These are phyloP conservation scores for Macadamia tetraphylla DNA, from an alignment of 164 flowering plant species.

Conservation along the genomic window DNA sequence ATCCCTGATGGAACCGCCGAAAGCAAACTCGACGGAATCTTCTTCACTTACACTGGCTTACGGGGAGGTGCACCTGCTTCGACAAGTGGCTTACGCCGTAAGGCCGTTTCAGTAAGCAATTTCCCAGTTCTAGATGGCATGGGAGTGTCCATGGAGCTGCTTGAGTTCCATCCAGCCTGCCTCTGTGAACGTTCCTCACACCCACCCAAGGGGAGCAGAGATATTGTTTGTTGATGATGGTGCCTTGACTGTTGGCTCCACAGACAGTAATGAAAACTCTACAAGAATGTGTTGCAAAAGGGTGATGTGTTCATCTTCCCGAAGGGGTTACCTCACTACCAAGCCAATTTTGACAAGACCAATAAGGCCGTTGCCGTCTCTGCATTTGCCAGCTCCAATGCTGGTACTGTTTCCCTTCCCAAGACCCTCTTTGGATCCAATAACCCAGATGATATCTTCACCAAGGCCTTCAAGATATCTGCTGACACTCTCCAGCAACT, in stretches of 20 bases:
- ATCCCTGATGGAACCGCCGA: not conserved
- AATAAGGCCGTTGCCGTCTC: conserved; percentile 13
- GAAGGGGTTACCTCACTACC: conserved; percentile 18
- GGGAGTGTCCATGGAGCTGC: conserved; percentile 13
- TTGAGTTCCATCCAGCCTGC: conserved; percentile 5
- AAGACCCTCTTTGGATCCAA: conserved; percentile 8
- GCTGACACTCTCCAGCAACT: conserved; percentile 3
- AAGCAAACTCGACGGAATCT: conserved; percentile 10
- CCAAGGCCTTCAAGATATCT: conserved; percentile 15
- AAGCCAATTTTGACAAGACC: conserved; percentile 13
- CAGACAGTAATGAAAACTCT: conserved; percentile 9
- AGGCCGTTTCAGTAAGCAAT: conserved; percentile 8
- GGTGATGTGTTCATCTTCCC: conserved; percentile 17
- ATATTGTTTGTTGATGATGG: conserved; percentile 13
- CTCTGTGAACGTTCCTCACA: conserved; percentile 12
- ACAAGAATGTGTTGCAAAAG: conserved; percentile 15
- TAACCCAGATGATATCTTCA: conserved; percentile 12
- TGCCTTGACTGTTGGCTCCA: conserved; percentile 5
- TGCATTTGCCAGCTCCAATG: conserved; percentile 13
- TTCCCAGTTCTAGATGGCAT: conserved; percentile 14
- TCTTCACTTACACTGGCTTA: conserved; percentile 17
- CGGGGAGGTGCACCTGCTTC: not conserved
- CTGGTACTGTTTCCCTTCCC: conserved; percentile 10
- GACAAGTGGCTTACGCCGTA: not conserved
- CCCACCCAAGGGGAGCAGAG: conserved; percentile 13